These are phyloP conservation scores for Quercus suber DNA, from an alignment of 306 rosid genomes.

Conservation along the genomic window DNA sequence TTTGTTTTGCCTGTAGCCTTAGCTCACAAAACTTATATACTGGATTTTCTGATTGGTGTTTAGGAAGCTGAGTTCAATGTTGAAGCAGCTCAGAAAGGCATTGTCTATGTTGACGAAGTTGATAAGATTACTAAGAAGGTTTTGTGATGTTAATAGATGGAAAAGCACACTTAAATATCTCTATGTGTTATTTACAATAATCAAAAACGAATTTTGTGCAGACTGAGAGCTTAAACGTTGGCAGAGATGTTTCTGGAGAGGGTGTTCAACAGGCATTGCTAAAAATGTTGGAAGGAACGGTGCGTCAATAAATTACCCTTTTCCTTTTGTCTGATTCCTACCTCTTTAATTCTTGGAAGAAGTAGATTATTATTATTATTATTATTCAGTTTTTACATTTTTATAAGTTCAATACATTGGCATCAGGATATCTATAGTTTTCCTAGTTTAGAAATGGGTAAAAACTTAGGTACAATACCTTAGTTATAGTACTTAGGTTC, in stretches of 20 bases:
- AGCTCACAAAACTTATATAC: not conserved
- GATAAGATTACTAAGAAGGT: conserved; percentile 78
- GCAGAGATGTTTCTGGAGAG: conserved; percentile 81
- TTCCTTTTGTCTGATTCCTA: too few species aligned
- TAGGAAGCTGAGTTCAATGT: conserved; percentile 72
- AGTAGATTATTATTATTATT: too few species aligned
- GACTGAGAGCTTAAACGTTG: conserved; percentile 50
- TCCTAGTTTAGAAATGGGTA: too few species aligned
- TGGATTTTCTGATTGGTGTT: conserved; percentile 14
- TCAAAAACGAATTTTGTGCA: conserved; percentile 22
- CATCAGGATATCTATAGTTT: too few species aligned
- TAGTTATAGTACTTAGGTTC: too few species aligned
- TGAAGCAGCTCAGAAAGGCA: conserved; percentile 70
- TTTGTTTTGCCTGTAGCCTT: not conserved
- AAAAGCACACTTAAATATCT: not conserved
- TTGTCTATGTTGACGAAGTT: conserved; percentile 69
- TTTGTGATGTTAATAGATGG: not conserved
- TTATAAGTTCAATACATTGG: too few species aligned
- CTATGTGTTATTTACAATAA: not conserved
- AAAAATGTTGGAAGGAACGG: conserved; percentile 84
- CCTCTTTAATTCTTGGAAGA: too few species aligned
- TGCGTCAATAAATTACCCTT: conserved; percentile 28
- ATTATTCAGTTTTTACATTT: too few species aligned
- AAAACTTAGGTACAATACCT: too few species aligned
- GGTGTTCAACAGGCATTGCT: conserved; percentile 78